Evolutionary conservation across 2,329 filamentous ascomycete genomes (phyloP).

Genomic region (Helotiales sp.): DNA sequence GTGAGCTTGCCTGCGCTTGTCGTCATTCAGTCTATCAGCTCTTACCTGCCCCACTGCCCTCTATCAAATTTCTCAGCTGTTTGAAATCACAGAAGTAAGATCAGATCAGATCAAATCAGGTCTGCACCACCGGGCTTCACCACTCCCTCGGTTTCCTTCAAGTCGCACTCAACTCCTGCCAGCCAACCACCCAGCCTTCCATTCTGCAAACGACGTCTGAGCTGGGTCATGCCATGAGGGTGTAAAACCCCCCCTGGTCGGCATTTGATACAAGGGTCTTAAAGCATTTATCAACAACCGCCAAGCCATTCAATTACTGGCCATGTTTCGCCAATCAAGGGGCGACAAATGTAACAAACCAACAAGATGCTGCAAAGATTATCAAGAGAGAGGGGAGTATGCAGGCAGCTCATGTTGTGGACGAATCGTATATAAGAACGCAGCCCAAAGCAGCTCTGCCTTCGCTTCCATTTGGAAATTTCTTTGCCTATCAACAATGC

Average conservation of each 20-base stretch:
- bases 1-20: not conserved
- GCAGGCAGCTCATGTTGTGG: not conserved
- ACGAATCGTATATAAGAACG: no score
- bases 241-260: constrained; percentile 4
- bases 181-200: not conserved
- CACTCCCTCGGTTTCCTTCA: not conserved
- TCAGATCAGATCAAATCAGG: not conserved
- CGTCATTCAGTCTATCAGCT: not conserved
- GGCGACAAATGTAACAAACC: not conserved
- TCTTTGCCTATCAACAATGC: not conserved
- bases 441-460: not conserved
- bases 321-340: not conserved
- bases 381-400: no score
- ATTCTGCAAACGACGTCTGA: constrained; percentile 1
- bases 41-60: not conserved
- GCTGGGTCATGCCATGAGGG: constrained; percentile 9
- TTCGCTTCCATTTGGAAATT: not conserved
- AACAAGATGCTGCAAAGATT: not conserved
- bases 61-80: not conserved
- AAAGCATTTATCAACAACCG: constrained; percentile 12
- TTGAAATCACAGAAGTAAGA: not conserved
- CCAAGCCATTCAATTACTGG: constrained; percentile 2
- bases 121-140: not conserved
- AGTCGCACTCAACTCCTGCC: not conserved
- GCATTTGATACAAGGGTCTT: constrained; percentile 15